Conservation (phyloP, 2,329 filamentous ascomycete genomes). For the Cadophora sp. region DNA sequence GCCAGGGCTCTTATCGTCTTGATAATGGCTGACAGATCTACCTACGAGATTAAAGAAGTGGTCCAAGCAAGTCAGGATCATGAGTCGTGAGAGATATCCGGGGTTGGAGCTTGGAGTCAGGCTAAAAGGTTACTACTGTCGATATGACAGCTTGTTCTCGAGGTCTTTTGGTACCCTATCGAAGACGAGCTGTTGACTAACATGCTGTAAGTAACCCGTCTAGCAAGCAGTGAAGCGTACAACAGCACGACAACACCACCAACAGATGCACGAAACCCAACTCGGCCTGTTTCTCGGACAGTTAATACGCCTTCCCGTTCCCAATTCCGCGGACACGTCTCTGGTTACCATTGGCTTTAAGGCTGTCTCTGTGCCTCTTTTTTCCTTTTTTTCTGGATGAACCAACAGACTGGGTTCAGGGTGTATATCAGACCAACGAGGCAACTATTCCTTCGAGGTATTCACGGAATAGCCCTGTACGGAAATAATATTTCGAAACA, state of each 20-base stretch:
- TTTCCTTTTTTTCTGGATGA: background rate
- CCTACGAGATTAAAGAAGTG: background rate
- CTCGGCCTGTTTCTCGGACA: slow-evolving; percentile 10
- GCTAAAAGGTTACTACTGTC: background rate
- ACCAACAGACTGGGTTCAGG: background rate
- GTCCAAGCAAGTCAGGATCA: background rate
- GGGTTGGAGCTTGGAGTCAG: background rate
- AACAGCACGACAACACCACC: background rate
- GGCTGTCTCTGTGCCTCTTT: background rate
- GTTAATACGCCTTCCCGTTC: background rate
- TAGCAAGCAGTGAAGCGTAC: background rate
- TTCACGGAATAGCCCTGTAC: no score
- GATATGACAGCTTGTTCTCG: no score
- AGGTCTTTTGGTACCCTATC: no score
- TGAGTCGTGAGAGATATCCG: background rate
- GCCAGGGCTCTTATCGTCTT: slow-evolving; percentile 1
- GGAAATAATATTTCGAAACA: no score
- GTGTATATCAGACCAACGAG: background rate
- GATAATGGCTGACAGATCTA: slow-evolving; percentile 10
- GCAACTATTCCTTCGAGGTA: background rate
- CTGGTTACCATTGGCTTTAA: background rate
- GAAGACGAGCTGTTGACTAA: background rate
- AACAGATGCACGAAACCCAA: background rate
- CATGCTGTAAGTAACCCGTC: background rate
- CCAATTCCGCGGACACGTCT: slow-evolving; percentile 1